Percentiles rank a stretch among this genome's conserved stretches.
Evolutionary conservation across 306 rosid species (phyloP).

Genomic region (Lablab purpureus): DNA sequence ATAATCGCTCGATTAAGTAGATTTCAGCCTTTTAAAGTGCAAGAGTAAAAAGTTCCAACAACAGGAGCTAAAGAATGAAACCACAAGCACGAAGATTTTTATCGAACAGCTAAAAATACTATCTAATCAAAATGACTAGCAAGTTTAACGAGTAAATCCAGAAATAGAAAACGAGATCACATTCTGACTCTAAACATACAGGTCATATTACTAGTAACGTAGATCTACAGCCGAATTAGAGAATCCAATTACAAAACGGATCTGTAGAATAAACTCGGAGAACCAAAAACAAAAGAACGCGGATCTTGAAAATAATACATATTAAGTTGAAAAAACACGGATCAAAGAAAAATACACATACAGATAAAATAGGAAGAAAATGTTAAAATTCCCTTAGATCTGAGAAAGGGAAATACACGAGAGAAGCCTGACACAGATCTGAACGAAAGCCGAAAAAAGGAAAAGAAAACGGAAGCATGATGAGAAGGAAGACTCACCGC

Average conservation of each 20-base stretch:
- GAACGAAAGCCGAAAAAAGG: neutral
- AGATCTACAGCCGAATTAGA: neutral
- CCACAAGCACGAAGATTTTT: neutral
- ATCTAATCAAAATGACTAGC: neutral
- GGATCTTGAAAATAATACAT: no score
- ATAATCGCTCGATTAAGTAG: neutral
- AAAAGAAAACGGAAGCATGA: no score
- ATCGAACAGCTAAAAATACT: neutral
- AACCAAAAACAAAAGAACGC: neutral
- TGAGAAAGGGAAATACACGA: neutral
- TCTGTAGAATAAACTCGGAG: neutral
- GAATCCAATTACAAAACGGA: neutral
- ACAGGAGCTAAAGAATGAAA: neutral
- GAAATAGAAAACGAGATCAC: neutral
- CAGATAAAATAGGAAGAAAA: neutral
- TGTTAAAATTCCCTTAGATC: neutral
- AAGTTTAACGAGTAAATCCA: neutral
- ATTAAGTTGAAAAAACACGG: neutral
- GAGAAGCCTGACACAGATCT: conserved; percentile 6
- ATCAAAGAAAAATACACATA: neutral
- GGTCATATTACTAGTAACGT: neutral
- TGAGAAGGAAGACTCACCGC: conserved; percentile 53
- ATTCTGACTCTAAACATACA: neutral
- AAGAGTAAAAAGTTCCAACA: no score
- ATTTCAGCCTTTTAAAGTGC: neutral